phyloP scores from a whole-genome alignment of 2,329 filamentous ascomycete genomes.

The Grosmannia huntii region DNA sequence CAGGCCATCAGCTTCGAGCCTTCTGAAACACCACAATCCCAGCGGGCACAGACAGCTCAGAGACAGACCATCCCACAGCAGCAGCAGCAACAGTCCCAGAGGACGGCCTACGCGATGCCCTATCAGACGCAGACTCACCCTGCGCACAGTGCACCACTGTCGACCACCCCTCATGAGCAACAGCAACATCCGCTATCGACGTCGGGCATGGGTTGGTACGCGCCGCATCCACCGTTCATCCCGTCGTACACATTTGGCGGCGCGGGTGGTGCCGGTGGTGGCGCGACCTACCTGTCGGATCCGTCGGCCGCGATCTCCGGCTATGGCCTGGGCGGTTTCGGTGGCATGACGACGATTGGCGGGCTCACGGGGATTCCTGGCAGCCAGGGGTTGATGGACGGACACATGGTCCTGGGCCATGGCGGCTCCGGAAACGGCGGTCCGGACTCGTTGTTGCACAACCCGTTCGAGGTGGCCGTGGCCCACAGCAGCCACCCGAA shows the following conservation, averaged over 20 bases:
- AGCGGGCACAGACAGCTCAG: slow-evolving; percentile 11
- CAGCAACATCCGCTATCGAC: slow-evolving; percentile 17
- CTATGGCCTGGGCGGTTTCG: slow-evolving; percentile 11
- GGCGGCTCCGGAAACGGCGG: neutral
- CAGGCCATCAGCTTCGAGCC: slow-evolving; percentile 14
- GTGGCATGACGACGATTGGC: slow-evolving; percentile 4
- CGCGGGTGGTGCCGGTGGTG: slow-evolving; percentile 19
- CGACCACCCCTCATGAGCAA: neutral
- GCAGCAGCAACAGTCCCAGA: neutral
- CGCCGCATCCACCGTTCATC: slow-evolving; percentile 27
- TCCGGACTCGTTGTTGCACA: neutral
- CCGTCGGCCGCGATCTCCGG: slow-evolving; percentile 13
- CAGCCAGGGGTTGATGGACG: slow-evolving; percentile 4
- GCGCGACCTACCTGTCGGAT: slow-evolving; percentile 9
- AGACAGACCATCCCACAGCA: slow-evolving; percentile 2
- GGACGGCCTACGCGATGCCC: neutral
- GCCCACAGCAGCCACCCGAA: slow-evolving; percentile 9
- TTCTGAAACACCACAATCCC: slow-evolving; percentile 11
- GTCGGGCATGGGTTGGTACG: slow-evolving; percentile 33
- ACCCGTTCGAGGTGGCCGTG: slow-evolving; percentile 6
- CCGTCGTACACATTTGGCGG: slow-evolving; percentile 34
- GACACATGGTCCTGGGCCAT: neutral
- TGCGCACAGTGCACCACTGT: neutral
- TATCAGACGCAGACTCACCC: neutral
- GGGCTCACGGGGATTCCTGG: slow-evolving; percentile 7